A percentile compares a stretch with the other conserved stretches of the same genome.
phyloP scores from a whole-genome alignment of 371 early-diverging fungal species.

The Lichtheimia corymbifera region DNA sequence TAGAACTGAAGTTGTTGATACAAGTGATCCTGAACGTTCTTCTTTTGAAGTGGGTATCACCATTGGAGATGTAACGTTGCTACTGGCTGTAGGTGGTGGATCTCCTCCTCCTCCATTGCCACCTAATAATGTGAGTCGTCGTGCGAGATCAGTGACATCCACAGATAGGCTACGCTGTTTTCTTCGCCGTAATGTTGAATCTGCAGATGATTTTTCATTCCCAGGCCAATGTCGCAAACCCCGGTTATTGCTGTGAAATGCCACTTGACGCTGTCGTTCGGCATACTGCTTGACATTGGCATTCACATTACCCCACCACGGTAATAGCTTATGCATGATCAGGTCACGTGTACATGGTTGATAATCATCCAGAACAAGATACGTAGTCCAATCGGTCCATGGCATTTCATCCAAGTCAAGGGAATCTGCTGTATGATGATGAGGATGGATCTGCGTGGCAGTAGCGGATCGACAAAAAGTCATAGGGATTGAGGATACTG shows the following conservation, averaged over 20 bases:
- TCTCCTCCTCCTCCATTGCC: background rate
- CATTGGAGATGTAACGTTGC: background rate
- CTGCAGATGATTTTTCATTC: too few species aligned
- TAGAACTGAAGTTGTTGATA: too few species aligned
- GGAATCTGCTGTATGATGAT: background rate
- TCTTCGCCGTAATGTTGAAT: background rate
- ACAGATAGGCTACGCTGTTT: constrained; percentile 12
- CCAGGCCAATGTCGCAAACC: too few species aligned
- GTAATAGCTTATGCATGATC: background rate
- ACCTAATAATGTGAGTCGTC: constrained; percentile 2
- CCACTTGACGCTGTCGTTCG: background rate
- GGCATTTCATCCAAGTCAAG: background rate
- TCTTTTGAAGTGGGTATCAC: constrained; percentile 5
- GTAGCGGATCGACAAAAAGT: background rate
- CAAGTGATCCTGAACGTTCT: background rate
- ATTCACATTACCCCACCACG: background rate
- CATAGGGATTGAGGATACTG: background rate
- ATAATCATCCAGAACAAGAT: background rate
- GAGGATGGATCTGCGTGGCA: background rate
- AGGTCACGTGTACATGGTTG: background rate
- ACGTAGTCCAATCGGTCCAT: background rate
- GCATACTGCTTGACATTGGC: background rate
- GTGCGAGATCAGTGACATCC: constrained; percentile 9
- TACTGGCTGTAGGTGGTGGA: background rate
- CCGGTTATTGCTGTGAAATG: background rate